Evolutionary conservation across 192 early-diverging fungal genomes (phyloP), one percentile per base, ranked within the genome.

Genomic region (Chytriomyces hyalinus): DNA sequence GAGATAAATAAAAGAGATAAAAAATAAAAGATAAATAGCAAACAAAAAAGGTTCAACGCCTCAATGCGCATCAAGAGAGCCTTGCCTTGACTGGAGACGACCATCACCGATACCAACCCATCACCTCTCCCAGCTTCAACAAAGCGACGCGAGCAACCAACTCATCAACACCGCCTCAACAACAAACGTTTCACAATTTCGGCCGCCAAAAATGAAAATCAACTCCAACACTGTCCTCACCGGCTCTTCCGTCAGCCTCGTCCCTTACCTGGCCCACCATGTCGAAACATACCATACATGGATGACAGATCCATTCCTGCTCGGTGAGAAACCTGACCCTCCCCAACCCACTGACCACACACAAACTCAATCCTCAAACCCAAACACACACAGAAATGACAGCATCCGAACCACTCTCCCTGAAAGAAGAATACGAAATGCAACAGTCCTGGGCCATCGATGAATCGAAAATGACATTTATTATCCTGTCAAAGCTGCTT

Each of bases 361-460:
- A 57, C 13, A 13, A 57, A 5, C 53, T 20, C 13, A 57, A 13
- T 57, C 13, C 53, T 57, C 20, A 13, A n/a, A 57, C 20, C 53
- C 15, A 13, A 2, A 20, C 53, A 36, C 36, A 36, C 36, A 36
- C 36, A 92, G 96, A 95, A 78, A 93, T 94, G 92, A 98, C 96
- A 11, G 97, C 95, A 4, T 97, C 96, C 7, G 96, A 99, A 80
- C 96, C 96, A 10, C 86, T 99, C 60, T 89, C 88, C 6, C 80
- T 99, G 22, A 92, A 96, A 10, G 96, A 98, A 86, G 97, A 99
- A 72, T 97, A 94, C 68, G 93, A 84, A 26, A 99, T 99, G 97
- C 96, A 97, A 73, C 82, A 87, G 78, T 90, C 92, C 0, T 99
- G 97, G 97, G 87, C 88, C 61, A 79, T 83, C 9, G 97, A 99